A percentile compares a stretch with the other conserved stretches of the same genome.
Evolutionary conservation across 345 rosid species (phyloP).

Genomic region (Melastoma malabathricum): DNA sequence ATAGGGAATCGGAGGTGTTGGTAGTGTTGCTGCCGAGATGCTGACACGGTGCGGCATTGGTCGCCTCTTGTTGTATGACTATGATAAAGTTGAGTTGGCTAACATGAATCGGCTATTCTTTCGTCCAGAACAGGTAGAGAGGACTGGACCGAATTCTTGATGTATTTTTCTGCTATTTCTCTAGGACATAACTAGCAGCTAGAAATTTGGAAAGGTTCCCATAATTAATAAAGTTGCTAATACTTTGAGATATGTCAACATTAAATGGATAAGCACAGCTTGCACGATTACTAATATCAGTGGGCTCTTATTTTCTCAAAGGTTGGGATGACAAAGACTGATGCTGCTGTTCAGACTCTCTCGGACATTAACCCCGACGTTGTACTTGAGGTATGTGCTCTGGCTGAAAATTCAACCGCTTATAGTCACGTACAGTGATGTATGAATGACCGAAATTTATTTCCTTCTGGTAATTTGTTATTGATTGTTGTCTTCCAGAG

Average conservation of each 20-base stretch:
- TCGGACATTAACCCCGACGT: slow-evolving; percentile 90
- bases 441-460: not conserved
- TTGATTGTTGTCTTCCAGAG: slow-evolving; percentile 32
- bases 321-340: slow-evolving; percentile 98
- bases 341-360: slow-evolving; percentile 98
- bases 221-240: no score
- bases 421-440: no score
- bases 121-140: slow-evolving; percentile 81
- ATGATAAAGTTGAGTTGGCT: slow-evolving; percentile 91
- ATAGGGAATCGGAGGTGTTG: slow-evolving; percentile 96
- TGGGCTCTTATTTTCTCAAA: slow-evolving; percentile 9
- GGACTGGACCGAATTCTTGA: not conserved
- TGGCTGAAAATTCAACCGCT: not conserved
- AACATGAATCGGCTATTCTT: slow-evolving; percentile 95
- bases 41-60: slow-evolving; percentile 96
- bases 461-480: slow-evolving; percentile 1
- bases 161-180: no score
- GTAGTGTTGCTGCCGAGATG: slow-evolving; percentile 99
- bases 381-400: slow-evolving; percentile 51
- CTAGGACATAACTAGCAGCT: no score
- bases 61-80: slow-evolving; percentile 87
- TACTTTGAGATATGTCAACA: no score
- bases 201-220: no score
- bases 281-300: no score
- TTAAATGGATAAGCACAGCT: no score